Evolutionary conservation across 176 grass and related monocot genomes (phyloP).

Genomic region (Zoysia pacifica): DNA sequence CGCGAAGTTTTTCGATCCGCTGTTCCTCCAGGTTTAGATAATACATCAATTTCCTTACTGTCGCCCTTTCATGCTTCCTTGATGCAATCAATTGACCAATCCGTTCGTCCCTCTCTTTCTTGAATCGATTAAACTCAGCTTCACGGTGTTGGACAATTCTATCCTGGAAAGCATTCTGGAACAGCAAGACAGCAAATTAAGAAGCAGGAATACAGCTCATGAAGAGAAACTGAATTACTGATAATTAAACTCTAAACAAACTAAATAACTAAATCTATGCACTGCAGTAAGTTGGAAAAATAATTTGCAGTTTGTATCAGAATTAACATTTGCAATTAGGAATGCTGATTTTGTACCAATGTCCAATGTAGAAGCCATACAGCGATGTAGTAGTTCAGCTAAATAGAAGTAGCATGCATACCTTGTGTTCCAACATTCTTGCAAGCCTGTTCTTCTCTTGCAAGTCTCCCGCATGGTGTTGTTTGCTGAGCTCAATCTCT

Average conservation of each 20-base stretch:
- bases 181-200: neutral
- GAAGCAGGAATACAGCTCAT: neutral
- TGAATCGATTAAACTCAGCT: conserved; percentile 59
- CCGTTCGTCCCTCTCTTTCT: conserved; percentile 78
- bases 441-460: conserved; percentile 87
- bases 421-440: conserved; percentile 78
- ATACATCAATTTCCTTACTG: conserved; percentile 75
- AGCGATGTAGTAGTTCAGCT: neutral
- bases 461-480: conserved; percentile 86
- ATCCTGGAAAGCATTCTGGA: conserved; percentile 69
- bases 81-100: conserved; percentile 67
- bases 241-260: too few species aligned
- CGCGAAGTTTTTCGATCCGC: conserved; percentile 45
- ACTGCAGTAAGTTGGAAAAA: too few species aligned
- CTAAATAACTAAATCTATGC: too few species aligned
- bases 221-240: too few species aligned
- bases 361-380: neutral
- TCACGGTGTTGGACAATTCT: conserved; percentile 65
- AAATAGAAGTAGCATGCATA: conserved; percentile 31
- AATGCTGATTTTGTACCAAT: too few species aligned
- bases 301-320: too few species aligned
- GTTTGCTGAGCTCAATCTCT: conserved; percentile 86
- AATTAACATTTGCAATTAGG: too few species aligned
- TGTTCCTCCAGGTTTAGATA: conserved; percentile 79
- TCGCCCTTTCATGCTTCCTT: conserved; percentile 77